Conservation (phyloP, 2,329 filamentous ascomycete genomes). For the Penicillium janthinellum region DNA sequence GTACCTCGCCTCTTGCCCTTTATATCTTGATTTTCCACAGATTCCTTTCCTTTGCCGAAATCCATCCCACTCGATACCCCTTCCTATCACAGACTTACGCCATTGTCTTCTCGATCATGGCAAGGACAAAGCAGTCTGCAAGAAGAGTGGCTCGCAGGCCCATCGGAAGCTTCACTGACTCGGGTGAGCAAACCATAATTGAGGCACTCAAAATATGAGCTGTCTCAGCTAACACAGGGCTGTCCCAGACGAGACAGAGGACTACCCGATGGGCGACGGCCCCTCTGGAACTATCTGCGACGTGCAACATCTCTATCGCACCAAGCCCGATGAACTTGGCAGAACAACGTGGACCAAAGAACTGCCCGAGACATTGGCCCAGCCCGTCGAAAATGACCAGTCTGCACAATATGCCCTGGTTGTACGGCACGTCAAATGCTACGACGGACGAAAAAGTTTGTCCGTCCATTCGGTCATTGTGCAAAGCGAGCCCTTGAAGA, state of each 20-base stretch:
- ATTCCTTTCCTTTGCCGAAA: too few relatives aligned
- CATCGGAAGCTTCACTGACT: too few relatives aligned
- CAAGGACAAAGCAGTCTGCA: neutral
- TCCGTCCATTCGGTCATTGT: slow-evolving; percentile 64
- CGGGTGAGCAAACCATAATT: too few relatives aligned
- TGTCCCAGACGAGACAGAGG: neutral
- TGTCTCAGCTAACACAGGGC: neutral
- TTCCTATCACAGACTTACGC: too few relatives aligned
- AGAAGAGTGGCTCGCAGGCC: too few relatives aligned
- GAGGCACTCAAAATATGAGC: neutral
- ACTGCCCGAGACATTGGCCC: slow-evolving; percentile 56
- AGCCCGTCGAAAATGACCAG: slow-evolving; percentile 62
- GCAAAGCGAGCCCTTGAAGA: slow-evolving; percentile 64
- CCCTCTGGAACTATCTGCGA: slow-evolving; percentile 38
- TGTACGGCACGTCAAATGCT: slow-evolving; percentile 60
- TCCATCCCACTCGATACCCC: too few relatives aligned
- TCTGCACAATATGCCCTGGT: slow-evolving; percentile 64
- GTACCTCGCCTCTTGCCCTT: too few relatives aligned
- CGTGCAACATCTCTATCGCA: slow-evolving; percentile 53
- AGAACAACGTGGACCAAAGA: slow-evolving; percentile 59
- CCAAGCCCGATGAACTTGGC: slow-evolving; percentile 55
- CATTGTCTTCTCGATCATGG: too few relatives aligned
- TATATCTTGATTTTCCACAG: too few relatives aligned
- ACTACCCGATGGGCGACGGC: slow-evolving; percentile 16
- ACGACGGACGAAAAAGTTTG: slow-evolving; percentile 62